Evolutionary conservation across 257 asterid species (phyloP), one percentile per base, ranked within the genome.

Genomic region (Nemophila menziesii): DNA sequence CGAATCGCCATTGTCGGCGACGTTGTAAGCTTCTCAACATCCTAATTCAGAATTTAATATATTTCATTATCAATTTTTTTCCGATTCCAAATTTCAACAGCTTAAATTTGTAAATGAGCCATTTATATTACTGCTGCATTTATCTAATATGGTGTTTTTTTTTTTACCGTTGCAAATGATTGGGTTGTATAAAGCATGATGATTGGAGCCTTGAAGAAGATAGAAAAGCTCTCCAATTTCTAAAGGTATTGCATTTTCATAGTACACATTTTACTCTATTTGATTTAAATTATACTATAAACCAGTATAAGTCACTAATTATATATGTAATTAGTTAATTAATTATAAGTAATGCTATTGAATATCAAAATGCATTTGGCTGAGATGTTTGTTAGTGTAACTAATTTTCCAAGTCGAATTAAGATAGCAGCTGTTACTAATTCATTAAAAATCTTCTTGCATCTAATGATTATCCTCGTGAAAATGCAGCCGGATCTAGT

Each of bases 401-500:
- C 6, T 26, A 26, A 26, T 26, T 26, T 5, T 10, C 33, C 33
- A 4, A 26, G n/a, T n/a, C n/a, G n/a, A n/a, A n/a, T n/a, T n/a
- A n/a, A n/a, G n/a, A n/a, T n/a, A n/a, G n/a, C n/a, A n/a, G n/a
- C 9, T 44, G 56, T 16, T 27, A 45, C 37, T 22, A 27, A 49
- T 41, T 62, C 21, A 6, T 48, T 29, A 22, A 13, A 33, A 33
- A 55, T 18, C 46, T 55, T 64, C 65, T 62, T 42, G 49, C 51
- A 60, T 51, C 53, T 39, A 47, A 55, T 52, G 42, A 11, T 22
- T 19, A 36, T 69, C 58, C 58, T 51, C 62, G 59, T 56, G 50
- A 34, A 57, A 48, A 43, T 83, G 90, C 95, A 89, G 97, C 97
- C 93, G 21, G 93, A 89, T 72, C 57, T 89, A 70, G 97, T 89